Conservation (phyloP, 2,329 filamentous ascomycete genomes). For the Thielaviopsis populi region DNA sequence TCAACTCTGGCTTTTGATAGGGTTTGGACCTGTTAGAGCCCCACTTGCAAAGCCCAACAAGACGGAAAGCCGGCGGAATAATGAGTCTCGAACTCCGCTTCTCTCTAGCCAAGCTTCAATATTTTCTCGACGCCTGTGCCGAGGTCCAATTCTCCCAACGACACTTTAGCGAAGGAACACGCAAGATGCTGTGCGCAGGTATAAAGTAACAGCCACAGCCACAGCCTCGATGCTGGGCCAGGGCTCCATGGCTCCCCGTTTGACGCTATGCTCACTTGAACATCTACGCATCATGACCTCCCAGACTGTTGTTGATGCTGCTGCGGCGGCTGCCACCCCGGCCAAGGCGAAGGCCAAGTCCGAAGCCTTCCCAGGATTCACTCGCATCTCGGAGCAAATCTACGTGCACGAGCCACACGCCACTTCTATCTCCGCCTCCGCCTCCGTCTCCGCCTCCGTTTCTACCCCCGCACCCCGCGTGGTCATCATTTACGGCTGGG, state of each 20-base stretch:
- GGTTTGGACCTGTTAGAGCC: not conserved
- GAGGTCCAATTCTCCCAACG: not conserved
- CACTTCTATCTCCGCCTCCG: slow-evolving; percentile 11
- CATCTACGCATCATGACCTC: not conserved
- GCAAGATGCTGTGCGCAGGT: not conserved
- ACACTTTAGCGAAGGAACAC: not conserved
- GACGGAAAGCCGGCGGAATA: not conserved
- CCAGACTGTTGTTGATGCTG: not conserved
- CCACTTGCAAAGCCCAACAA: not conserved
- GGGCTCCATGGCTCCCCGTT: not conserved
- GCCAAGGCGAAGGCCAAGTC: slow-evolving; percentile 15
- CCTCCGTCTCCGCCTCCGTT: slow-evolving; percentile 16
- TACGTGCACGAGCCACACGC: slow-evolving; percentile 28
- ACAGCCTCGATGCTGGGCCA: not conserved
- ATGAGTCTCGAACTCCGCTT: not conserved
- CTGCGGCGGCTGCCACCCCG: not conserved
- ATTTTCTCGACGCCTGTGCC: not conserved
- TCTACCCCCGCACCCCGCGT: slow-evolving; percentile 26
- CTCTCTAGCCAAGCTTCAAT: not conserved
- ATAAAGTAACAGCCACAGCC: not conserved
- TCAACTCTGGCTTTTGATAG: not conserved
- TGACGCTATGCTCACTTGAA: not conserved
- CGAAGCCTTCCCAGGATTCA: slow-evolving; percentile 30
- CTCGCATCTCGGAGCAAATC: slow-evolving; percentile 32
- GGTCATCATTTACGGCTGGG: slow-evolving; percentile 42